A percentile compares a stretch with the other conserved stretches of the same genome.
phyloP scores from a whole-genome alignment of 2,329 filamentous ascomycete species.

The Cladosporium halotolerans region DNA sequence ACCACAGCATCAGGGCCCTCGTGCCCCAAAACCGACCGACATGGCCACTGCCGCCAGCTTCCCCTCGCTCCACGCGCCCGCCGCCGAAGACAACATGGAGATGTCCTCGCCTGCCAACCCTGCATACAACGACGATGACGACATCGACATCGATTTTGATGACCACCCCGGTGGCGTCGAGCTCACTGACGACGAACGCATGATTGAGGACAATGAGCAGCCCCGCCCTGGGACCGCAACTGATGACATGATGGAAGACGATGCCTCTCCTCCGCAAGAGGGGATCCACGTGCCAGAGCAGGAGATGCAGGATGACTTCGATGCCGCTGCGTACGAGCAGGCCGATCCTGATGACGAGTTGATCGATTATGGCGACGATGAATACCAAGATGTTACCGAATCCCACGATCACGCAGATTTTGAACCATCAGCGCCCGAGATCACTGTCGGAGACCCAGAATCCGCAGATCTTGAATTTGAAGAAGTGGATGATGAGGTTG shows the following conservation, averaged over 20 bases:
- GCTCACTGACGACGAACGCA: conserved; percentile 47
- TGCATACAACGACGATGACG: conserved; percentile 35
- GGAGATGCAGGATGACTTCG: conserved; percentile 25
- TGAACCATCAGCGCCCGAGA: conserved; percentile 1
- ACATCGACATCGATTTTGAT: conserved; percentile 57
- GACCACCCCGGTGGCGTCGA: conserved; percentile 24
- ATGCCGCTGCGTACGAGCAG: conserved; percentile 8
- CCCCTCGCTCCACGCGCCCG: conserved; percentile 19
- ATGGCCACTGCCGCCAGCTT: conserved; percentile 10
- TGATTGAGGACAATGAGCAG: conserved; percentile 48
- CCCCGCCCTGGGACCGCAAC: conserved; percentile 33
- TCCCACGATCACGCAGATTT: conserved; percentile 6
- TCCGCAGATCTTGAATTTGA: neutral
- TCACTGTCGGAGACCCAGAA: neutral
- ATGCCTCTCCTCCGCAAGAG: conserved; percentile 15
- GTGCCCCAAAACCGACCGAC: neutral
- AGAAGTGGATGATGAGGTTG: conserved; percentile 16
- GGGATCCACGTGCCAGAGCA: conserved; percentile 30
- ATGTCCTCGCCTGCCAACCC: conserved; percentile 44
- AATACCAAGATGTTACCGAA: conserved; percentile 15
- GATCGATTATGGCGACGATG: conserved; percentile 33
- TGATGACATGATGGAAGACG: conserved; percentile 30
- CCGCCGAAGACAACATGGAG: conserved; percentile 50
- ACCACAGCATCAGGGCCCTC: neutral
- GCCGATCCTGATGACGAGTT: conserved; percentile 30